These are phyloP conservation scores for Exserohilum rostratum DNA, from an alignment of 2,329 filamentous ascomycete species.

Conservation along the genomic window DNA sequence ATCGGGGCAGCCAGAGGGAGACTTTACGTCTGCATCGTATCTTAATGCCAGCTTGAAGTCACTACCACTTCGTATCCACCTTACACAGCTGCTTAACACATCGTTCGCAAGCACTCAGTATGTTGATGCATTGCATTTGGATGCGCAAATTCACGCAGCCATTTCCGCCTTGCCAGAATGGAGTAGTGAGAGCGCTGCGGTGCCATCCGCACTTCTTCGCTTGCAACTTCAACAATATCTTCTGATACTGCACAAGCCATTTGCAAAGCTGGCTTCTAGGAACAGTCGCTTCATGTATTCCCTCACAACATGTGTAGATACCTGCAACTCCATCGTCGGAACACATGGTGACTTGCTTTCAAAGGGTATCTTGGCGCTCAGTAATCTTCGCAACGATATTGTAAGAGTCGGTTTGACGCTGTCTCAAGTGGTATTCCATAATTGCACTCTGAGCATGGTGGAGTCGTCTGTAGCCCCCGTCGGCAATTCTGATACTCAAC, in stretches of 20 bases:
- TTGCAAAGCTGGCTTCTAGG: conserved; percentile 31
- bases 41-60: conserved; percentile 31
- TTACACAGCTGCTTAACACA: conserved; percentile 43
- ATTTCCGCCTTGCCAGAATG: conserved; percentile 34
- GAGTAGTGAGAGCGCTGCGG: conserved; percentile 22
- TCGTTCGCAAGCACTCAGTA: conserved; percentile 38
- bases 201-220: conserved; percentile 33
- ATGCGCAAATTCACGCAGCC: conserved; percentile 34
- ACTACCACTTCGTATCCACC: conserved; percentile 39
- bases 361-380: conserved; percentile 29
- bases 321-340: conserved; percentile 33
- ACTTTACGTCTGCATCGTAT: conserved; percentile 43
- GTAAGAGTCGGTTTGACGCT: conserved; percentile 36
- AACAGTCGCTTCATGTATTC: conserved; percentile 42
- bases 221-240: conserved; percentile 45
- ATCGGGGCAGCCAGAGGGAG: conserved; percentile 26
- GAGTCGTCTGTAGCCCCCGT: conserved; percentile 7
- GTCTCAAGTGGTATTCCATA: conserved; percentile 35
- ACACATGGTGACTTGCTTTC: conserved; percentile 30
- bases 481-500: conserved; percentile 7
- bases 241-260: conserved; percentile 43
- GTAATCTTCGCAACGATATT: conserved; percentile 39
- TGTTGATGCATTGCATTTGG: conserved; percentile 42
- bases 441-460: conserved; percentile 22
- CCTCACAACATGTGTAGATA: conserved; percentile 37